Evolutionary conservation across 75 land plant genomes (phyloP), one percentile per base, ranked within the genome.

Genomic region (Cryptomeria japonica): DNA sequence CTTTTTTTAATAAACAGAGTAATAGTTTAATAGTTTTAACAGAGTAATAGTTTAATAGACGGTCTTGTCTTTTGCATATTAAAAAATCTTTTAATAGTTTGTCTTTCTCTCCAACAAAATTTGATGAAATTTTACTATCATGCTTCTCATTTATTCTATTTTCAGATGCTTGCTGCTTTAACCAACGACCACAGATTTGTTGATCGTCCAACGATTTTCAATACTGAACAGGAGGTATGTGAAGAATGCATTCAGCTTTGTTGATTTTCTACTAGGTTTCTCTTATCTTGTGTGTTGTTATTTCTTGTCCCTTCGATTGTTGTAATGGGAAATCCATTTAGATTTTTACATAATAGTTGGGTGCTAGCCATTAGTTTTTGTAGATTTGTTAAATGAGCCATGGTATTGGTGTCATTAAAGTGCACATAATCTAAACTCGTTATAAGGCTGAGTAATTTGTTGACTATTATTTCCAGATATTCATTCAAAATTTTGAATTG

Each of bases 401-500:
- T 49, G 86, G 10, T 51, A 58, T 37, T 86, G 37, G 7, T 53
- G 31, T 58, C 36, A 46, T 3, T 9, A 9, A 39, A 82, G n/a
- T 39, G 76, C 42, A 37, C 9, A 5, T 25, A 36, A 15, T n/a
- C 13, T 87, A 36, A 25, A 47, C 28, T 44, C 76, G 38, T 46
- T 32, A 47, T 39, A 87, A 79, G 73, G 70, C 5, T 86, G 51
- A n/a, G 34, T 87, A 75, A 16, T 41, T 41, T 41, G 37, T 11
- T 42, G 47, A 41, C 31, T 41, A 3, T 80, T 83, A 32, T 58
- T 58, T 37, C 11, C 94, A 98, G 99, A 95, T 91, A 89, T 98
- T 96, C 80, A 64, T 90, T 75, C 99, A 98, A 90, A 95, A 94
- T 87, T 98, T 98, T 90, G 99, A 96, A 79, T 92, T 96, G 39